Percentiles rank a stretch among this genome's conserved stretches.
phyloP scores from a whole-genome alignment of 306 rosid genomes.

The Canavalia ensiformis region DNA sequence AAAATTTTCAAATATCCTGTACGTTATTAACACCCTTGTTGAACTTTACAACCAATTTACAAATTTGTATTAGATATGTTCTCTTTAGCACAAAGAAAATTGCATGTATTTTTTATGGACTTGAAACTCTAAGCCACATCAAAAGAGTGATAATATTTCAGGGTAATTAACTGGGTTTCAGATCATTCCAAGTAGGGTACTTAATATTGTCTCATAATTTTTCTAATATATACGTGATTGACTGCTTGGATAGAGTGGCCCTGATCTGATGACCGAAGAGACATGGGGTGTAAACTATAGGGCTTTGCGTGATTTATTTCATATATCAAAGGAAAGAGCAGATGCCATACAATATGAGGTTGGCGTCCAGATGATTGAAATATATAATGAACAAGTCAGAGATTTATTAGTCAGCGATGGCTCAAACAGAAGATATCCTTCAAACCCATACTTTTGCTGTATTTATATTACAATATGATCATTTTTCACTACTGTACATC shows the following conservation, averaged over 20 bases:
- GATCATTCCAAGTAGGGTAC: not conserved
- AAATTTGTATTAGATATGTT: slow-evolving; percentile 13
- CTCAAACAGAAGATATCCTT: slow-evolving; percentile 96
- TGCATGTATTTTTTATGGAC: slow-evolving; percentile 16
- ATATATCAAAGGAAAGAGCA: slow-evolving; percentile 78
- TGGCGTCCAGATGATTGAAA: slow-evolving; percentile 96
- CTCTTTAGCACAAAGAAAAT: slow-evolving; percentile 4
- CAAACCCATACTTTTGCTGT: slow-evolving; percentile 23
- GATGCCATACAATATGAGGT: slow-evolving; percentile 85
- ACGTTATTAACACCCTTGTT: not conserved
- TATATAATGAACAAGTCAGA: slow-evolving; percentile 97
- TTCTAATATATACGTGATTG: slow-evolving; percentile 28
- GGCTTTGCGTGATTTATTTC: slow-evolving; percentile 89
- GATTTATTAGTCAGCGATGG: slow-evolving; percentile 92
- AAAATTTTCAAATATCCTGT: slow-evolving; percentile 19
- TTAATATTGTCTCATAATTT: slow-evolving; percentile 27
- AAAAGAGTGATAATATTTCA: slow-evolving; percentile 5
- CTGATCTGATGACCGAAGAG: slow-evolving; percentile 83
- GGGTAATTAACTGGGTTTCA: not conserved
- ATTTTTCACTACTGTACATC: slow-evolving; percentile 4
- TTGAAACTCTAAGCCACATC: not conserved
- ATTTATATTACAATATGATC: slow-evolving; percentile 11
- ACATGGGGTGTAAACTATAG: slow-evolving; percentile 98
- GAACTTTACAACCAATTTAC: not conserved
- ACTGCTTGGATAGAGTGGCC: slow-evolving; percentile 76